Evolutionary conservation across 176 grass and related monocot species (phyloP), one percentile per base, ranked within the genome.

Genomic region (sorghum (Sorghum bicolor)): DNA sequence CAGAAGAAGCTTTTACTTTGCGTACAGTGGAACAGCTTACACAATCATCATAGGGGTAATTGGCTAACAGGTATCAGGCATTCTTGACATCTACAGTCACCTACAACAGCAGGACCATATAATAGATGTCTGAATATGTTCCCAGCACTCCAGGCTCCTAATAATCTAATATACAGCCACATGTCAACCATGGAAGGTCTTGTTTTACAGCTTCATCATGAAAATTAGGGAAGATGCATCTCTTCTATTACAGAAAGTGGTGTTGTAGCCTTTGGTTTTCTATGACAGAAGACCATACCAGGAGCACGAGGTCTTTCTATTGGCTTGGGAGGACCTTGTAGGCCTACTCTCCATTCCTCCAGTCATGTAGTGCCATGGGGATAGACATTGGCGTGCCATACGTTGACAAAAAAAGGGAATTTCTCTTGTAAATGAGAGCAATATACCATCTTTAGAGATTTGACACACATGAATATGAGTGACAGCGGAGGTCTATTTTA

Each of bases 21-120:
- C 48, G 24, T 1, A 87, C 86, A 68, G 87, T 86, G 30, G 90
- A 88, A 32, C 79, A 88, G 78, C 87, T 94, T 62, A 26, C 64
- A 70, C 63, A 61, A 36, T 47, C 33, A 67, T 47, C 40, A 67
- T 3, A 53, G 10, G 9, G 15, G 58, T 67, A 72, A 14, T 15
- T 16, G 67, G 22, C 67, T 25, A 14, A 40, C 5, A 41, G 5
- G 2, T 43, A 44, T 16, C 39, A 6, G 11, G 10, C 30, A 11
- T 44, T 65, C 81, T 30, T 25, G 57, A 15, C 60, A 16, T 15
- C 66, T 8, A 5, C 61, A 66, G 76, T 88, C 3, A 26, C 64
- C 72, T 57, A 43, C 8, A 24, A 9, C 69, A 64, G 32, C 11
- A 53, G 68, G 19, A 77, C 30, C 17, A 70, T 12, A 60, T 17